These are phyloP conservation scores for Angomonas deanei DNA, from an alignment of 208 protist species.

Conservation along the genomic window DNA sequence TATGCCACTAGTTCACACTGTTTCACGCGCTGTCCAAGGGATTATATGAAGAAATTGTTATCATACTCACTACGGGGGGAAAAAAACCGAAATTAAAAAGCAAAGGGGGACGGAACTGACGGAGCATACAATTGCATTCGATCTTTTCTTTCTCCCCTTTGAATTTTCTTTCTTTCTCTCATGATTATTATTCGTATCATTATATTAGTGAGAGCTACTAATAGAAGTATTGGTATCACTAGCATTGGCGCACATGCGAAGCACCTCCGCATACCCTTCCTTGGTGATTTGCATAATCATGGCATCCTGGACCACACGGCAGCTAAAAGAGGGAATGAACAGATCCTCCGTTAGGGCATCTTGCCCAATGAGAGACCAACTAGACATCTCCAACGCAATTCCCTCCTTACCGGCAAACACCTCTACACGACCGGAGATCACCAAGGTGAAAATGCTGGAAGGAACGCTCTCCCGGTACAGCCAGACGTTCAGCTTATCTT, in stretches of 20 bases:
- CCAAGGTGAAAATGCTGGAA: conserved; percentile 76
- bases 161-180: conserved; percentile 1
- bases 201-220: not conserved
- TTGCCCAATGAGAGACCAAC: conserved; percentile 74
- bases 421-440: conserved; percentile 81
- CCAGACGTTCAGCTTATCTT: conserved; percentile 88
- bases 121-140: no score
- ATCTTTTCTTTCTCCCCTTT: not conserved
- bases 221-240: conserved; percentile 4
- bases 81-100: no score
- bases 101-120: no score
- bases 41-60: no score
- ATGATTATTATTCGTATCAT: not conserved
- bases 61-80: no score
- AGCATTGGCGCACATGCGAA: conserved; percentile 32
- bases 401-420: conserved; percentile 81
- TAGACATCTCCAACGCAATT: conserved; percentile 76
- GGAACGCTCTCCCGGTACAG: conserved; percentile 80
- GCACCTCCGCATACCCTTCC: conserved; percentile 51
- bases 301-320: conserved; percentile 81
- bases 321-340: conserved; percentile 83
- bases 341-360: conserved; percentile 54
- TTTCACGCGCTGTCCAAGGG: no score
- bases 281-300: conserved; percentile 81
- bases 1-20: not conserved